Percentiles rank a stretch among this genome's conserved stretches.
phyloP scores from a whole-genome alignment of 129 eudicot genomes.

The Helichrysum umbraculigerum region DNA sequence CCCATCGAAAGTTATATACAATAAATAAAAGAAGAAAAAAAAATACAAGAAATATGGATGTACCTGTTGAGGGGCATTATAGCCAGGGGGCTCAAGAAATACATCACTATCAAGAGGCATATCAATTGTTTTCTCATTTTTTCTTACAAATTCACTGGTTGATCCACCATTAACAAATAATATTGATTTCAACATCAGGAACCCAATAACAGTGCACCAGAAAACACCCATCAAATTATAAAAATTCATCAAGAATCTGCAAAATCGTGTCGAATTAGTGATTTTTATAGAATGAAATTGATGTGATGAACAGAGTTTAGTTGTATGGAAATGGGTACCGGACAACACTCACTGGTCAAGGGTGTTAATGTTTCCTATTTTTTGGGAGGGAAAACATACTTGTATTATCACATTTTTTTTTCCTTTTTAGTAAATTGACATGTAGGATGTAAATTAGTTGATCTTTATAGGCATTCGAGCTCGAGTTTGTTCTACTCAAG shows the following conservation, averaged over 20 bases:
- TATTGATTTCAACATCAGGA: constrained; percentile 25
- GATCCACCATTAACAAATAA: constrained; percentile 51
- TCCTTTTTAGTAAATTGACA: too few relatives aligned
- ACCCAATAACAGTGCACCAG: constrained; percentile 19
- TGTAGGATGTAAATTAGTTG: neutral
- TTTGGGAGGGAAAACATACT: constrained; percentile 27
- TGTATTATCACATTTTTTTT: neutral
- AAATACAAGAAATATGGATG: too few relatives aligned
- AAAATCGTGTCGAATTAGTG: neutral
- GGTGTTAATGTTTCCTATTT: constrained; percentile 13
- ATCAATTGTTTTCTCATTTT: constrained; percentile 47
- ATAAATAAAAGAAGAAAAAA: neutral
- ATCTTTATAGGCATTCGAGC: neutral
- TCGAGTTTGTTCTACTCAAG: too few relatives aligned
- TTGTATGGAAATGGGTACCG: constrained; percentile 9
- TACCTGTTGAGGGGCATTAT: constrained; percentile 96
- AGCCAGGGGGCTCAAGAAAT: constrained; percentile 68
- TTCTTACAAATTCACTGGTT: constrained; percentile 66
- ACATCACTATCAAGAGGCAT: constrained; percentile 86
- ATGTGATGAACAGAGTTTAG: constrained; percentile 1
- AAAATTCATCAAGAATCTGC: neutral
- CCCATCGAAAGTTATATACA: neutral
- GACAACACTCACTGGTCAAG: constrained; percentile 14
- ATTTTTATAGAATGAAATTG: neutral
- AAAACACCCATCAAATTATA: constrained; percentile 21